These are phyloP conservation scores for Hibiscus tridactylites DNA, from an alignment of 345 rosid species.

Conservation along the genomic window DNA sequence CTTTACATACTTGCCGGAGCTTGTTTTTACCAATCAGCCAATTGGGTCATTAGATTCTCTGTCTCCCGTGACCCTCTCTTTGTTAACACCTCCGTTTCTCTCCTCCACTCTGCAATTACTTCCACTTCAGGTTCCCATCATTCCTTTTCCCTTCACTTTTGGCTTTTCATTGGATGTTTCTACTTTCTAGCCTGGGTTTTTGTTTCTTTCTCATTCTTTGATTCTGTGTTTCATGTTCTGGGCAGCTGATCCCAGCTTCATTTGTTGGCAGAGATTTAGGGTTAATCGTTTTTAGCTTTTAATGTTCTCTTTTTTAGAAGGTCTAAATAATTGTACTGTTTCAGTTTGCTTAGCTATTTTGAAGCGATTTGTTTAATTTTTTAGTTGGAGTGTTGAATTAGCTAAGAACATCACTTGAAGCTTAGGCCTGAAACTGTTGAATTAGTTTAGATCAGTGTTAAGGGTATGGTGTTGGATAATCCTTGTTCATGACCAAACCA, in stretches of 20 bases:
- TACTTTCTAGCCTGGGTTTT: too few relatives aligned
- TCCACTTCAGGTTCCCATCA: slow-evolving; percentile 58
- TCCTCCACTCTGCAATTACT: slow-evolving; percentile 71
- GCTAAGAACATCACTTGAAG: not conserved
- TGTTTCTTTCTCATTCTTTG: too few relatives aligned
- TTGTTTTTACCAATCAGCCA: slow-evolving; percentile 57
- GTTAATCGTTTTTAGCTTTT: not conserved
- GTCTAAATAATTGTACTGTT: not conserved
- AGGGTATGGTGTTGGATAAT: not conserved
- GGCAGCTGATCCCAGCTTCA: not conserved
- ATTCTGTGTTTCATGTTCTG: not conserved
- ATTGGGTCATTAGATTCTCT: slow-evolving; percentile 44
- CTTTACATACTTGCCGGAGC: slow-evolving; percentile 43
- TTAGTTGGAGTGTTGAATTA: not conserved
- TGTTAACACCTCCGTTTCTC: slow-evolving; percentile 83
- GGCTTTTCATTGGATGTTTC: not conserved
- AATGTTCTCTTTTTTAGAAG: not conserved
- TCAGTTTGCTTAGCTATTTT: not conserved
- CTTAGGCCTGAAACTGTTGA: not conserved
- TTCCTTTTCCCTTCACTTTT: not conserved
- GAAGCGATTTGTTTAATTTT: not conserved
- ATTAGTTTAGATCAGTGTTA: too few relatives aligned
- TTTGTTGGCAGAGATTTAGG: not conserved
- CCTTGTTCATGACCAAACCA: not conserved
- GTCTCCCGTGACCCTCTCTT: slow-evolving; percentile 80